Percentiles rank a stretch among this genome's conserved stretches.
These are phyloP conservation scores for Quercus glauca DNA, from an alignment of 306 rosid species.

Conservation along the genomic window DNA sequence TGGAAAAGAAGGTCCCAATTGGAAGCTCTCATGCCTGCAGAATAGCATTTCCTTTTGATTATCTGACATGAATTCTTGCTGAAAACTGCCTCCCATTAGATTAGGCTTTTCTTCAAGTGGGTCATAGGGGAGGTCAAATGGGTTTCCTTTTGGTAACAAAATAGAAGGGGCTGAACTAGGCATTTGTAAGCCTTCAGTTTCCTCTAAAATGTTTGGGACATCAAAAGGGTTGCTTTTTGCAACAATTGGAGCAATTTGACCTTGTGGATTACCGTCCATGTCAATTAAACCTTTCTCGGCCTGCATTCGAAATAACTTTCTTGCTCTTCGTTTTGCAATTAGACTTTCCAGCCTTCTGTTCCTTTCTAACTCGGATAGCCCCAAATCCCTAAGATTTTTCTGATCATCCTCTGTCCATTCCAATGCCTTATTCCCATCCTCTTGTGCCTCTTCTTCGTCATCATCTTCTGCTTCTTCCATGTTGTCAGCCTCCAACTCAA, in stretches of 20 bases:
- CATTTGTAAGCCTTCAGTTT: slow-evolving; percentile 31
- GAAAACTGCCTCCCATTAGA: slow-evolving; percentile 56
- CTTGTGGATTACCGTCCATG: slow-evolving; percentile 16
- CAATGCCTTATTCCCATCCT: slow-evolving; percentile 49
- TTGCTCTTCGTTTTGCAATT: slow-evolving; percentile 68
- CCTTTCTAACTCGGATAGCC: slow-evolving; percentile 78
- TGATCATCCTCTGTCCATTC: slow-evolving; percentile 91
- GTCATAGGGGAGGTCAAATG: slow-evolving; percentile 75
- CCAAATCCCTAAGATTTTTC: slow-evolving; percentile 67
- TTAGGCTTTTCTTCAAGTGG: slow-evolving; percentile 65
- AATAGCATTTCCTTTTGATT: slow-evolving; percentile 43
- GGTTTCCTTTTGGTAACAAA: slow-evolving; percentile 45
- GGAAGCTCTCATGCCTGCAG: slow-evolving; percentile 73
- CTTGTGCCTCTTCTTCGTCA: slow-evolving; percentile 27
- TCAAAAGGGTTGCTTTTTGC: slow-evolving; percentile 20
- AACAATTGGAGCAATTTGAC: slow-evolving; percentile 49
- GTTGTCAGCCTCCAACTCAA: slow-evolving; percentile 18
- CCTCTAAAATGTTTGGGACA: slow-evolving; percentile 27
- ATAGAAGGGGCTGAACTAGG: slow-evolving; percentile 87
- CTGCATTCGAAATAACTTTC: slow-evolving; percentile 33
- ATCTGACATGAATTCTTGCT: slow-evolving; percentile 47
- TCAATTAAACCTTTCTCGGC: slow-evolving; percentile 34
- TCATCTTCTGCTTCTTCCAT: slow-evolving; percentile 42
- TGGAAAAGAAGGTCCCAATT: slow-evolving; percentile 34
- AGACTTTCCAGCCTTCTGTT: slow-evolving; percentile 74